A percentile compares a stretch with the other conserved stretches of the same genome.
These are phyloP conservation scores for Auricularia sp. DNA, from an alignment of 768 basidiomycete genomes.

Conservation along the genomic window DNA sequence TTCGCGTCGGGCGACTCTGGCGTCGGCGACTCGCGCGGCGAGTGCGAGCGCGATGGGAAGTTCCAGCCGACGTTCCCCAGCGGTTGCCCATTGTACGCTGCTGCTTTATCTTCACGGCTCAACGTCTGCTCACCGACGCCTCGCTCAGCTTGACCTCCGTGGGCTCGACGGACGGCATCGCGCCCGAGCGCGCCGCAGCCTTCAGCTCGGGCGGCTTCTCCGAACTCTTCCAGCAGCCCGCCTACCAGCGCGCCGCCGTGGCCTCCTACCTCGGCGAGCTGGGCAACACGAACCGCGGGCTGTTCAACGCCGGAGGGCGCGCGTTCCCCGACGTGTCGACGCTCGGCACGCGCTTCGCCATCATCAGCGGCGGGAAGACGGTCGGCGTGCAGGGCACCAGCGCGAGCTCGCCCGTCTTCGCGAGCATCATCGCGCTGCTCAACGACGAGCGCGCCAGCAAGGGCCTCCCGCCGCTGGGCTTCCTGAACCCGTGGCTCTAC, in stretches of 20 bases:
- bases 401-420: constrained; percentile 19
- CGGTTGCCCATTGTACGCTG: constrained; percentile 8
- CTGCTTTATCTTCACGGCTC: too few species aligned
- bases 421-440: constrained; percentile 23
- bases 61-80: constrained; percentile 13
- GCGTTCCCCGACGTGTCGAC: constrained; percentile 6
- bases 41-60: constrained; percentile 1
- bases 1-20: constrained; percentile 13
- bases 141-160: constrained; percentile 5
- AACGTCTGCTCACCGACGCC: too few species aligned
- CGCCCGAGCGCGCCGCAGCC: constrained; percentile 9
- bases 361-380: background rate
- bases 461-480: constrained; percentile 22
- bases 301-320: constrained; percentile 12
- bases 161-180: constrained; percentile 10
- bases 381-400: constrained; percentile 8
- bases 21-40: constrained; percentile 8
- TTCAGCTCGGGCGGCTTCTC: constrained; percentile 13
- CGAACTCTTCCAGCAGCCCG: constrained; percentile 6
- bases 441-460: constrained; percentile 22
- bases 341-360: background rate
- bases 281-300: constrained; percentile 14
- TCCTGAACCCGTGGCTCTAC: constrained; percentile 29
- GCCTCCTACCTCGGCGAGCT: constrained; percentile 17
- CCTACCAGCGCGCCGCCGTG: constrained; percentile 4